These are phyloP conservation scores for Rhododendron henanense DNA, from an alignment of 148 eudicot genomes.

Conservation along the genomic window DNA sequence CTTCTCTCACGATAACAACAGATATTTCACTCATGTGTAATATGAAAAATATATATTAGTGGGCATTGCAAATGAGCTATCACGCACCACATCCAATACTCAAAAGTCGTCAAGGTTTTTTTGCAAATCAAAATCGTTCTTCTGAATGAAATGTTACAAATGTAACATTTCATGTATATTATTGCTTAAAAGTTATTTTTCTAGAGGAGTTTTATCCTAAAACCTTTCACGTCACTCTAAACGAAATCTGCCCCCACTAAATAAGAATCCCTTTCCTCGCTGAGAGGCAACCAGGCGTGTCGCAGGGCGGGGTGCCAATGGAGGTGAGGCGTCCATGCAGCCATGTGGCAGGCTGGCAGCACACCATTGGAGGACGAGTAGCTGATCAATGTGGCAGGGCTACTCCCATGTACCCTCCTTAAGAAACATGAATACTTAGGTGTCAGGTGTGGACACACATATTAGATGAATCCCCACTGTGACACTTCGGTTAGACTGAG, in stretches of 20 bases:
- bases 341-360: background rate
- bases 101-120: background rate
- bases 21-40: too few relatives aligned
- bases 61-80: background rate
- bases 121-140: background rate
- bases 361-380: background rate
- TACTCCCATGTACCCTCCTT: background rate
- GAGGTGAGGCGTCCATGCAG: background rate
- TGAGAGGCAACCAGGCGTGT: background rate
- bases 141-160: background rate
- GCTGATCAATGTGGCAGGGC: background rate
- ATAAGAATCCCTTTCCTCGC: background rate
- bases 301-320: background rate
- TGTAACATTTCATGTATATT: background rate
- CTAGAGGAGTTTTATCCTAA: background rate
- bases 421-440: background rate
- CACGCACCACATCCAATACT: background rate
- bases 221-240: background rate
- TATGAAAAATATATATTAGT: background rate
- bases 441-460: background rate
- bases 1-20: background rate
- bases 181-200: background rate
- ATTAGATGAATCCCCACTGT: background rate
- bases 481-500: background rate
- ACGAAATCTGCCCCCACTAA: background rate